These are phyloP conservation scores for Yamadazyma mexicana DNA, from an alignment of 1,139 yeast species.

Conservation along the genomic window DNA sequence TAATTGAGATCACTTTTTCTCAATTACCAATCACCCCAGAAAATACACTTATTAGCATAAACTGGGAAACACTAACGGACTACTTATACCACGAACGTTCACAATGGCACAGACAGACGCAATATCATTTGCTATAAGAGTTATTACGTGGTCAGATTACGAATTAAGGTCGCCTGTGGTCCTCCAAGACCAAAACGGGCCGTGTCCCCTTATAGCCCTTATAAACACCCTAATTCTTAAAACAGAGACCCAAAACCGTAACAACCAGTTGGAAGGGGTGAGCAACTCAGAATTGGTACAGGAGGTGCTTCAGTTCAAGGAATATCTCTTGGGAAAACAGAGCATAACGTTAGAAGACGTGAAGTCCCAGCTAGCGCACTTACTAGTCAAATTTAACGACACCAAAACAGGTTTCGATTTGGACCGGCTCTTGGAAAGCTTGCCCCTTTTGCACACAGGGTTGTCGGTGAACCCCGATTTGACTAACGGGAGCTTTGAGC, in stretches of 20 bases:
- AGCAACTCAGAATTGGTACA: slow-evolving; percentile 7
- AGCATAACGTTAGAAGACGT: slow-evolving; percentile 30
- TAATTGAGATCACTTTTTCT: no score
- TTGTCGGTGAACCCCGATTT: slow-evolving; percentile 72
- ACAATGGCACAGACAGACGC: neutral
- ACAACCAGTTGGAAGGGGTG: slow-evolving; percentile 13
- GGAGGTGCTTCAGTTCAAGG: slow-evolving; percentile 9
- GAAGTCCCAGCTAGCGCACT: slow-evolving; percentile 47
- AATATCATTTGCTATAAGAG: slow-evolving; percentile 23
- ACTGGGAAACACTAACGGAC: no score
- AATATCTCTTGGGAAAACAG: slow-evolving; percentile 3
- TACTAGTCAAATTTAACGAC: slow-evolving; percentile 30
- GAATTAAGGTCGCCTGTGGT: slow-evolving; percentile 54
- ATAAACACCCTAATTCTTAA: slow-evolving; percentile 65
- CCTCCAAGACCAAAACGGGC: slow-evolving; percentile 83
- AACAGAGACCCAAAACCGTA: slow-evolving; percentile 29
- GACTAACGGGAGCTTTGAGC: slow-evolving; percentile 58
- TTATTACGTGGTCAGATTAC: slow-evolving; percentile 32
- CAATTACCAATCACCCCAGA: no score
- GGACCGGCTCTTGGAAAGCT: slow-evolving; percentile 41
- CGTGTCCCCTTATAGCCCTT: slow-evolving; percentile 85
- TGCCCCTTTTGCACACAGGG: slow-evolving; percentile 74
- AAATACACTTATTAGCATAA: no score
- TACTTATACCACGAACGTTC: no score
- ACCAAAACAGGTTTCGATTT: slow-evolving; percentile 21